phyloP scores from a whole-genome alignment of 768 basidiomycete species.

The Russula virescens region DNA sequence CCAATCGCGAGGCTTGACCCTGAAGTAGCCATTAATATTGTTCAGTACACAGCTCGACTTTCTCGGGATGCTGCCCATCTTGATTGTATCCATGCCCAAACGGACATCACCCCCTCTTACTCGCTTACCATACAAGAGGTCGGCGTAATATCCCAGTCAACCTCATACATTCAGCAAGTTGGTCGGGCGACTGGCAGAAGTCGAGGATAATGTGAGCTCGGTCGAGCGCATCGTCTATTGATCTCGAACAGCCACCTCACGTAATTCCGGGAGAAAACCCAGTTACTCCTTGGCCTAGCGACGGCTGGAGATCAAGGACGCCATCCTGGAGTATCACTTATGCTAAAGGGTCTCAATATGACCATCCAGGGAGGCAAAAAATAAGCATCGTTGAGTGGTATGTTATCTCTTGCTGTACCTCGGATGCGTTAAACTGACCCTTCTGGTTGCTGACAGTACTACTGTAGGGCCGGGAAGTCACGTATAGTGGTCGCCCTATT shows the following conservation, averaged over 20 bases:
- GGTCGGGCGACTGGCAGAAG: constrained; percentile 72
- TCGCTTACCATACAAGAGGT: too few species aligned
- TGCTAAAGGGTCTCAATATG: constrained; percentile 76
- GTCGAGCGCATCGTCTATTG: constrained; percentile 80
- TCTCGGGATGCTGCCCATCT: too few species aligned
- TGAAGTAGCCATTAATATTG: too few species aligned
- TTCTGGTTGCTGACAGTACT: constrained; percentile 39
- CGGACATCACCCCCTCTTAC: too few species aligned
- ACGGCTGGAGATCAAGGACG: constrained; percentile 75
- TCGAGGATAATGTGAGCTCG: constrained; percentile 91
- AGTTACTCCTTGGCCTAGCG: constrained; percentile 61
- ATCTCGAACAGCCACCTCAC: constrained; percentile 75
- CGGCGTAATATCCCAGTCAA: too few species aligned
- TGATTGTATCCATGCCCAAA: too few species aligned
- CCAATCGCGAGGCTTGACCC: too few species aligned
- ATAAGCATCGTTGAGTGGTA: constrained; percentile 81
- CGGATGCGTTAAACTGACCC: constrained; percentile 1
- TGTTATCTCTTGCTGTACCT: constrained; percentile 22
- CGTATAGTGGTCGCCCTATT: constrained; percentile 86
- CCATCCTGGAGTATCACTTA: constrained; percentile 77
- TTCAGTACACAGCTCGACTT: too few species aligned
- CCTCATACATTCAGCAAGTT: constrained; percentile 35
- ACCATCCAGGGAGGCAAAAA: constrained; percentile 69
- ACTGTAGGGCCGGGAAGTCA: constrained; percentile 90
- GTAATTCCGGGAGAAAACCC: constrained; percentile 58